Evolutionary conservation across 2,329 filamentous ascomycete genomes (phyloP), one percentile per base, ranked within the genome.

Genomic region (Rugonectria rugulosa): DNA sequence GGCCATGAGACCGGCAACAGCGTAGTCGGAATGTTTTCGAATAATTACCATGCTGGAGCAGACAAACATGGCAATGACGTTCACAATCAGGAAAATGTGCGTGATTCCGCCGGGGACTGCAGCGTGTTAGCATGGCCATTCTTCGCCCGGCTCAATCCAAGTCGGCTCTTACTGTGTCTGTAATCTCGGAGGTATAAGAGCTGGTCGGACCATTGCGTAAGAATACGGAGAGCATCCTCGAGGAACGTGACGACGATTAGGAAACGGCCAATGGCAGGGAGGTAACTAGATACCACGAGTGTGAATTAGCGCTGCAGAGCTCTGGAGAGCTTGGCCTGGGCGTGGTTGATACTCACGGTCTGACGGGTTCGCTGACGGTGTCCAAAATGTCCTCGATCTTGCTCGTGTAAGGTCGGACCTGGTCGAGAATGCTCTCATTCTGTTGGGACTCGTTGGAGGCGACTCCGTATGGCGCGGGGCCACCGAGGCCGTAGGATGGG

Each of bases 231-330:
- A 44, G 93, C 92, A 80, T 99, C 95, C 77, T 99, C 95, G 67
- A 99, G 83, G 79, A 99, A 99, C 60, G 95, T 99, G 49, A 98
- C 95, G 53, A 99, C 95, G 68, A 99, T 99, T 66, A 99, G 79
- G 77, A 98, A 98, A 65, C 95, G 91, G 65, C 95, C 95, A 79
- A 99, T 94, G 63, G 91, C 92, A 56, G 95, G 95, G 38, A 99
- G 84, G 73, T 96, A 96, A 61, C 93, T 97, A 72, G 70, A 64
- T 45, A 40, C 26, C 40, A 46, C 41, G 54, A 45, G 31, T 36
- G 44, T 40, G 45, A 29, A 56, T 58, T 60, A 69, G 64, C 60
- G 50, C 53, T 43, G 37, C 14, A 26, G 6, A 29, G 37, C 48
- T 48, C 54, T 37, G 42, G 38, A 12, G 21, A 52, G 38, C 44